Percentiles rank a stretch among this genome's conserved stretches.
Conservation (phyloP, 768 basidiomycete genomes). For the Melanogaster broomeanus region DNA sequence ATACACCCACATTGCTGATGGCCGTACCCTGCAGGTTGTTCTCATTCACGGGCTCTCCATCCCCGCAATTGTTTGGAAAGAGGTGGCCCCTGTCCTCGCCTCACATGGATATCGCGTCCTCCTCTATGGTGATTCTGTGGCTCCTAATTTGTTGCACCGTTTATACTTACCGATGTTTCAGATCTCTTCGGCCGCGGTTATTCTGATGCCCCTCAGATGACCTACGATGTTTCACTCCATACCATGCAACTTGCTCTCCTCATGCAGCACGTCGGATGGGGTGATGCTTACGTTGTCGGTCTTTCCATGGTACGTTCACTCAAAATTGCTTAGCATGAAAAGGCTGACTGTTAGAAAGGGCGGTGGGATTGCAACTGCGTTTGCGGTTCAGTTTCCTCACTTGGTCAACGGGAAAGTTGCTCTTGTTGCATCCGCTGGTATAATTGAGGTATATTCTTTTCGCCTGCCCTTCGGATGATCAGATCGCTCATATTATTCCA, state of each 20-base stretch:
- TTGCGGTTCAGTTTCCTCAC: constrained; percentile 69
- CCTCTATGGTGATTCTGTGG: constrained; percentile 57
- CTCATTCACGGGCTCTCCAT: constrained; percentile 79
- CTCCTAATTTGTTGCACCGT: neutral
- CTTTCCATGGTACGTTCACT: constrained; percentile 64
- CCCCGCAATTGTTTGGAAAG: constrained; percentile 76
- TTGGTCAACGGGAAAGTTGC: constrained; percentile 66
- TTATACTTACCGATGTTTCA: constrained; percentile 26
- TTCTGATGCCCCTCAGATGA: constrained; percentile 74
- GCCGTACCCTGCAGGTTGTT: constrained; percentile 50
- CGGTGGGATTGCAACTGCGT: constrained; percentile 71
- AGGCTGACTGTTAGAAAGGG: constrained; percentile 46
- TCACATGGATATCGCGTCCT: constrained; percentile 70
- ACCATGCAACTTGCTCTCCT: constrained; percentile 81
- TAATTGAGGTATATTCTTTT: constrained; percentile 54
- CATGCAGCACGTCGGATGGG: constrained; percentile 78
- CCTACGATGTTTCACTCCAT: constrained; percentile 65
- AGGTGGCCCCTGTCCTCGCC: constrained; percentile 66
- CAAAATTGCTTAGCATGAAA: constrained; percentile 10
- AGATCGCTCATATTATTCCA: constrained; percentile 1
- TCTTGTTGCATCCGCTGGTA: constrained; percentile 68
- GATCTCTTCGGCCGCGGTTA: constrained; percentile 85
- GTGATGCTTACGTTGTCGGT: constrained; percentile 62
- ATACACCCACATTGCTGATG: constrained; percentile 1
- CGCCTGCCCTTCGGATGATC: neutral